Base-by-base conservation (phyloP, 768 basidiomycete genomes). In the Vishniacozyma victoriae region DNA sequence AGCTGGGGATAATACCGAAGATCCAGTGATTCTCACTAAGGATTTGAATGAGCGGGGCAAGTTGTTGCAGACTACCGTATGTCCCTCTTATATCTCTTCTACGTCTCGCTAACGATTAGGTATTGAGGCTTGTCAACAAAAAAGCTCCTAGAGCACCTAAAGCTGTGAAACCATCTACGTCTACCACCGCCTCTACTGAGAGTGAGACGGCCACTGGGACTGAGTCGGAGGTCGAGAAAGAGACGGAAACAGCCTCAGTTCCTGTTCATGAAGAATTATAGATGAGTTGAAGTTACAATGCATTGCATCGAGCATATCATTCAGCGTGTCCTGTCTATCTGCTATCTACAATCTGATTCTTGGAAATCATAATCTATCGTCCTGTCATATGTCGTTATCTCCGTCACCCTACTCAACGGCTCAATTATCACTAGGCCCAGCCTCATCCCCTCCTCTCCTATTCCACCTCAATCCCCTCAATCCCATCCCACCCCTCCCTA, bases 11-110 rank as follows among this genome's bases (percentile, higher is more conserved):
- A 82, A 88, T 65, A 68, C 62, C 2, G 52, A 46, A 18, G 82
- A 95, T 64, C 89, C 91, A 2, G 85, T 85, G n/a, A 80, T 96
- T 25, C 79, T 82, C 72, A 85, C 84, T 41, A 79, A 75, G 58
- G 91, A 96, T 73, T 83, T 97, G 81, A 84, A 83, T 74, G 82
- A 82, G 46, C 78, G 85, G 47, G 85, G 86, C 22, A 86, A 84
- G 77, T 78, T 78, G 36, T 74, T 95, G 27, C 89, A 93, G 76
- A 79, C 75, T 42, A 83, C 83, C 37, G 73, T 73, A 44, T 49
- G 65, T 60, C 14, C 4, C n/a, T 3, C 16, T 12, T 19, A 44
- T 13, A n/a, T 37, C 20, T 9, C 7, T 22, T 35, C 18, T 11
- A 19, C 7, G 36, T 11, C 7, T 38, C 11, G 18, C 7, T 3